phyloP scores from a whole-genome alignment of 441 rosid genomes.

The Francoa sonchifolia region DNA sequence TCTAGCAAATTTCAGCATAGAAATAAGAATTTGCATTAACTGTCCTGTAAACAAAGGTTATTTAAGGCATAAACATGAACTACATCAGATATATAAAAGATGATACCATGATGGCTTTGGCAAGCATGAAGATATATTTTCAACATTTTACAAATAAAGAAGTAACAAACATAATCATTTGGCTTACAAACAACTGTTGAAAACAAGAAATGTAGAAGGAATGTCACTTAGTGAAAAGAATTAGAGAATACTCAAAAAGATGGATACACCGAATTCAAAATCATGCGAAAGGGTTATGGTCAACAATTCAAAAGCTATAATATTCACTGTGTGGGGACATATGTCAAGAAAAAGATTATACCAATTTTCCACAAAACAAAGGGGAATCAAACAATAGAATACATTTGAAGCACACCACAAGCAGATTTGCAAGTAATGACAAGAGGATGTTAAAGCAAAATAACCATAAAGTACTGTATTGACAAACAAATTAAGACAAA shows the following conservation, averaged over 20 bases:
- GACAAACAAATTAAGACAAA: no score
- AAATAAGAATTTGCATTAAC: background rate
- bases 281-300: background rate
- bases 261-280: constrained; percentile 12
- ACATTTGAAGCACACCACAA: no score
- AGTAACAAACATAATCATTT: constrained; percentile 13
- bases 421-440: no score
- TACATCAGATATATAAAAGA: background rate
- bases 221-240: background rate
- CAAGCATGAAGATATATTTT: constrained; percentile 8
- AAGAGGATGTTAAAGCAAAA: no score
- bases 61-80: no score
- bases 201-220: constrained; percentile 8
- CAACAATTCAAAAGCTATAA: no score
- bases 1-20: no score
- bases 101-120: background rate
- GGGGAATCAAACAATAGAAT: no score
- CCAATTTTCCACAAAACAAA: no score
- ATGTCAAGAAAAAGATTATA: no score
- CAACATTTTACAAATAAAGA: constrained; percentile 10
- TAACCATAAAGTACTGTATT: no score
- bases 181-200: constrained; percentile 5
- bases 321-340: no score
- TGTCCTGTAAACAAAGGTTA: background rate
- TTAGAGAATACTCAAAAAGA: constrained; percentile 2